Base-by-base conservation (phyloP, 352 stramenopile genomes). In the Globisporangium middletonii region DNA sequence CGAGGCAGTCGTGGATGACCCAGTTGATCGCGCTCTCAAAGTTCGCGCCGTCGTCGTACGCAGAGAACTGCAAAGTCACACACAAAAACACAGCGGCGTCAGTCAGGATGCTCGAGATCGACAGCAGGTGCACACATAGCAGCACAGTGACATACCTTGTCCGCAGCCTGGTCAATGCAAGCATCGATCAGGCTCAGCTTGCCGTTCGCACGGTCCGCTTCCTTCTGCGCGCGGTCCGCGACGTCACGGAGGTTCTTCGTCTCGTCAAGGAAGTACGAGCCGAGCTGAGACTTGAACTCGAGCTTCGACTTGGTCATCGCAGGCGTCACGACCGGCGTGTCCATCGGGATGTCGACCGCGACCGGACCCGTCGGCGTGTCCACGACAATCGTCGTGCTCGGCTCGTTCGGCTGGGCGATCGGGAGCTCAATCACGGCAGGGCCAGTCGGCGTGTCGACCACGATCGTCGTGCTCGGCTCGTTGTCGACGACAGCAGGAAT, bases 1-100 rank as follows among this genome's bases (percentile, higher is more conserved):
- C 58, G 57, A 67, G 57, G 64, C 74, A 85, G 1, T 69, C 68
- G 51, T 74, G 68, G 15, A 72, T 33, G 8, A 82, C 61, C 75
- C 75, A 85, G 47, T 72, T 60, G 60, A 80, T 33, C 16, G 75
- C 75, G 30, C 77, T 75, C 16, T 70, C 48, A 50, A 73, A 80
- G 70, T 82, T 57, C 15, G 68, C 65, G 5, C 62, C 48, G 44
- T 82, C 62, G 55, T 85, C 75, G 58, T 82, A 85, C 51, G 79
- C 68, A 23, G 72, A 72, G 47, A 84, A 81, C 68, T 85, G 46
- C 26, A 63, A 7, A 51, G 6, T 48, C n/a, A 41, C 60, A 54
- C 12, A 60, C 54, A 58, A 19, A 63, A 16, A 53, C 15, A 28
- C 26, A 59, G 6, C 6, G 23, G 42, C 1, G 15, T 46, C 16